Evolutionary conservation across 257 asterid genomes (phyloP), one percentile per base, ranked within the genome.

Genomic region (Solanum megistacrolobum): DNA sequence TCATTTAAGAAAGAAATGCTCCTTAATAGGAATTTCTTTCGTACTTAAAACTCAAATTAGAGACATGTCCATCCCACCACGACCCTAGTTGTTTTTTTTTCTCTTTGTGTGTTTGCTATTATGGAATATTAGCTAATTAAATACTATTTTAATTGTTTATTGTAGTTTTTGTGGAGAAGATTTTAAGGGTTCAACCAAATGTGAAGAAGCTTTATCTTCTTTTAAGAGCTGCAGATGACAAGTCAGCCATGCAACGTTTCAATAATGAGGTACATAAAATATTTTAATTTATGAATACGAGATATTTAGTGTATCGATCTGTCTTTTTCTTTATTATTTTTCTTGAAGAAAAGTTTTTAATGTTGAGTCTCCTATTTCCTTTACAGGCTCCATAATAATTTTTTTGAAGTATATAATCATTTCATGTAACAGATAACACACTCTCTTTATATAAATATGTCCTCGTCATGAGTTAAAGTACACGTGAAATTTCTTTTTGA

Each of bases 131-230:
- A 25, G 16, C 10, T 35, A 12, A 11, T 71, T n/a, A 31, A 2
- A 16, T 31, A 16, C 36, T 7, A 71, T 31, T 71, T 29, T 41
- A 46, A 68, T 13, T 12, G 27, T 69, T 27, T 69, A n/a, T 29
- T 65, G 94, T 95, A 96, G 99, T 96, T 91, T 94, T 93, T 29
- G 88, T 92, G 13, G 99, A 96, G 96, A 95, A 95, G 92, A 91
- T 96, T 69, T 87, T 96, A 6, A 92, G 99, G 79, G 94, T 92
- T 66, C 98, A 94, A 43, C 99, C 99, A 62, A 93, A 96, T 90
- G 98, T 94, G 88, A 95, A 93, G 93, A 94, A 92, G 90, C 92
- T 96, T 13, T 95, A 94, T 89, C 95, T 96, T 86, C 98, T 96
- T 14, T n/a, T 96, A 84, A 95, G 98, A 89, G 98, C 98, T 79